Conservation (phyloP, 306 rosid genomes). For the Sicyos baderoa region DNA sequence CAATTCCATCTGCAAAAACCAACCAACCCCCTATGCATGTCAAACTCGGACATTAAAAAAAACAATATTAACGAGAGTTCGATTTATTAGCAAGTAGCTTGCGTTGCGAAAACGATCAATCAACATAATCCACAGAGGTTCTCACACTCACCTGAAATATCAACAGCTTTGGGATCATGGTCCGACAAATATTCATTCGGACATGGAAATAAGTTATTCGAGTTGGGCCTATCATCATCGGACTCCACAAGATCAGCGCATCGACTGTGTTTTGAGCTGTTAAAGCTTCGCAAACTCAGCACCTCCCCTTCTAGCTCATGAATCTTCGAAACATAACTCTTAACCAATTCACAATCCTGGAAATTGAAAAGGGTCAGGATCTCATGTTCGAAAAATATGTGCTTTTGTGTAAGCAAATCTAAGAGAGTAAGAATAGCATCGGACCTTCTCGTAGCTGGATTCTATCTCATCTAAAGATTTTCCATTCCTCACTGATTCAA, state of each 20-base stretch:
- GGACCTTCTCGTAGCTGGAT: slow-evolving; percentile 58
- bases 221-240: slow-evolving; percentile 44
- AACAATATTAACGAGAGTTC: too few species aligned
- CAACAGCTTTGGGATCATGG: slow-evolving; percentile 49
- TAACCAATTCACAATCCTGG: slow-evolving; percentile 70
- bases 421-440: slow-evolving; percentile 10
- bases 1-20: slow-evolving; percentile 47
- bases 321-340: slow-evolving; percentile 62
- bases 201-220: slow-evolving; percentile 46
- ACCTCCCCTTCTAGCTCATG: slow-evolving; percentile 75
- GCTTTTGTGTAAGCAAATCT: slow-evolving; percentile 3
- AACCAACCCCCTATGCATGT: background rate
- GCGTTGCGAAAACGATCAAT: background rate
- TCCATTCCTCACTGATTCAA: slow-evolving; percentile 69
- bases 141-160: slow-evolving; percentile 46
- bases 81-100: background rate
- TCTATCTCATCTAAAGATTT: slow-evolving; percentile 95
- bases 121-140: background rate
- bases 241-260: slow-evolving; percentile 50
- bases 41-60: background rate
- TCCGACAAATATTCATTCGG: slow-evolving; percentile 56
- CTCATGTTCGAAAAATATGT: slow-evolving; percentile 10
- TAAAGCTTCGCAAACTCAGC: slow-evolving; percentile 32
- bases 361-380: slow-evolving; percentile 15
- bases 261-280: slow-evolving; percentile 31